These are phyloP conservation scores for Rhytidhysteron rufulum DNA, from an alignment of 2,329 filamentous ascomycete species.

Conservation along the genomic window DNA sequence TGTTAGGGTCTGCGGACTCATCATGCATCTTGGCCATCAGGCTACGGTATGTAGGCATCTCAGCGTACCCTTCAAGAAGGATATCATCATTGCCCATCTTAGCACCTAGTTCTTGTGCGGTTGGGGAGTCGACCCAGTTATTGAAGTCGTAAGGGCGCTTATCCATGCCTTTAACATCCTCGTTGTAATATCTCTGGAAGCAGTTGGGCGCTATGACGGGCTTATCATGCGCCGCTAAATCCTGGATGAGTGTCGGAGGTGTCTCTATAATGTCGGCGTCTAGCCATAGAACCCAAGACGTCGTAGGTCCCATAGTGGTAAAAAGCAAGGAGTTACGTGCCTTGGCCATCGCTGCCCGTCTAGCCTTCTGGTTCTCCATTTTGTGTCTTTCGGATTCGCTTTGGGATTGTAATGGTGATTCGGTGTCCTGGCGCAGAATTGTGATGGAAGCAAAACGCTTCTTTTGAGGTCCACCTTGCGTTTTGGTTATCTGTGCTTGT, in stretches of 20 bases:
- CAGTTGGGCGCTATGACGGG: constrained; percentile 94
- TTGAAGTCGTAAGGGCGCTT: constrained; percentile 95
- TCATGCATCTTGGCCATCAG: constrained; percentile 82
- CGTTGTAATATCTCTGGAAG: constrained; percentile 73
- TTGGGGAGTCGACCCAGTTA: constrained; percentile 89
- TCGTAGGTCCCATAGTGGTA: constrained; percentile 85
- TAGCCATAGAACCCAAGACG: constrained; percentile 95
- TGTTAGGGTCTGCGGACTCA: constrained; percentile 49
- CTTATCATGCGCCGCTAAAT: constrained; percentile 82
- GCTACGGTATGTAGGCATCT: constrained; percentile 86
- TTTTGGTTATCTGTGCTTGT: constrained; percentile 79
- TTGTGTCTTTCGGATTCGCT: constrained; percentile 88
- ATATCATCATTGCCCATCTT: constrained; percentile 91
- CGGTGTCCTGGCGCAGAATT: constrained; percentile 93
- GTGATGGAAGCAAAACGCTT: constrained; percentile 88
- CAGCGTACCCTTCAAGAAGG: constrained; percentile 84
- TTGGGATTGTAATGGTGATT: constrained; percentile 74
- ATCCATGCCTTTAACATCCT: constrained; percentile 67
- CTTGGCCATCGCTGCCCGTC: constrained; percentile 85
- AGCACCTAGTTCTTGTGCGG: constrained; percentile 68
- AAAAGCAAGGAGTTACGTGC: constrained; percentile 93
- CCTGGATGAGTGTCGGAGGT: constrained; percentile 79
- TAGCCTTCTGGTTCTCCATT: constrained; percentile 80
- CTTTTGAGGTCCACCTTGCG: constrained; percentile 76
- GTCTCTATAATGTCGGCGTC: constrained; percentile 91